These are phyloP conservation scores for Kodamaea fukazawae DNA, from an alignment of 805 yeast species.

Conservation along the genomic window DNA sequence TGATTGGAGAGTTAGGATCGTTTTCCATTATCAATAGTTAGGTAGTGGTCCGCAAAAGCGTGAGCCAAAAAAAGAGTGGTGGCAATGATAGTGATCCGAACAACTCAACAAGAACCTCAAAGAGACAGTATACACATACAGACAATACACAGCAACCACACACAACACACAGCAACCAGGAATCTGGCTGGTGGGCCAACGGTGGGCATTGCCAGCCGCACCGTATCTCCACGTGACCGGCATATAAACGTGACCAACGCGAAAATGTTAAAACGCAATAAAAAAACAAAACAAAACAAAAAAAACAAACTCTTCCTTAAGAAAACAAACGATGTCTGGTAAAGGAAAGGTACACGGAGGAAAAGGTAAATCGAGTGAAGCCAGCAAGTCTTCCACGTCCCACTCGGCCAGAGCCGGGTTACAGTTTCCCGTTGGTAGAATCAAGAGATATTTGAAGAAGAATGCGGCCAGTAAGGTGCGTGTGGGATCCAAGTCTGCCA, in stretches of 20 bases:
- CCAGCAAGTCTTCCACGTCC: conserved; percentile 72
- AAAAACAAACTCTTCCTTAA: conserved; percentile 10
- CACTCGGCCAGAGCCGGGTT: conserved; percentile 94
- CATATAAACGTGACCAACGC: conserved; percentile 4
- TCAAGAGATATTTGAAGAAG: conserved; percentile 90
- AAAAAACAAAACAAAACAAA: conserved; percentile 5
- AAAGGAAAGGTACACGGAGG: conserved; percentile 94
- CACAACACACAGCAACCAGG: too few relatives aligned
- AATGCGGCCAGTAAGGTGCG: conserved; percentile 80
- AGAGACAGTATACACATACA: too few relatives aligned
- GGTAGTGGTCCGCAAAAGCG: too few relatives aligned
- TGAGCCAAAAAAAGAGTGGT: too few relatives aligned
- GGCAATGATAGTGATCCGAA: too few relatives aligned
- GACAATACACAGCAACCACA: too few relatives aligned
- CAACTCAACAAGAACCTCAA: too few relatives aligned
- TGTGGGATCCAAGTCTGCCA: conserved; percentile 87
- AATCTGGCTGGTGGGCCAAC: too few relatives aligned
- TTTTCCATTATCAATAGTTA: conserved; percentile 35
- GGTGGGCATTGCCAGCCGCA: background rate
- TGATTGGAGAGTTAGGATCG: conserved; percentile 38
- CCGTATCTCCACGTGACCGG: conserved; percentile 1
- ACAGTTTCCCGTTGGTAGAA: conserved; percentile 98
- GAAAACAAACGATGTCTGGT: conserved; percentile 56
- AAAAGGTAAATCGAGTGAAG: conserved; percentile 83
- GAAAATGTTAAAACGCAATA: conserved; percentile 1